These are phyloP conservation scores for Crassisporium funariophilum DNA, from an alignment of 768 basidiomycete species.

Conservation along the genomic window DNA sequence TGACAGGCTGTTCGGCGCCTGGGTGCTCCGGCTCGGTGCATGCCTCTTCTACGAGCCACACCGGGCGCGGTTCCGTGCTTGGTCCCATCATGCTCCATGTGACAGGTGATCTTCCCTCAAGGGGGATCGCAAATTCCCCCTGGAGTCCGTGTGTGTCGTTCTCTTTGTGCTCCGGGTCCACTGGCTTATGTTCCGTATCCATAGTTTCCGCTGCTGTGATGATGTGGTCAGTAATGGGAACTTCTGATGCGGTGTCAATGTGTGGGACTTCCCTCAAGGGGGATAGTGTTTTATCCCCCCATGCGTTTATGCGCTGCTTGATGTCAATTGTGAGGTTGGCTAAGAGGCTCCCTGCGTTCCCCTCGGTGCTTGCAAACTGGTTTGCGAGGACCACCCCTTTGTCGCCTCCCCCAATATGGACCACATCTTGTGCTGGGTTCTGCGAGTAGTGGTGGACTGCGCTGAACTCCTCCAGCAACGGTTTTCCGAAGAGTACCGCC, in stretches of 20 bases:
- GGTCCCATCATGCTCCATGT: background rate
- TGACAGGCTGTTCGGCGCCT: constrained; percentile 25
- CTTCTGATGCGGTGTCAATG: too few relatives aligned
- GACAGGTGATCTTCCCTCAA: background rate
- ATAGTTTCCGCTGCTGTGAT: background rate
- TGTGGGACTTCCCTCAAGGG: background rate
- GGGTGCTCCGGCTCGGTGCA: background rate
- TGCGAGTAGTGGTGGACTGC: constrained; percentile 26
- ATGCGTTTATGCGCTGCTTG: background rate
- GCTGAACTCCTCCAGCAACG: constrained; percentile 20
- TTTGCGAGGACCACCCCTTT: background rate
- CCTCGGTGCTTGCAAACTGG: background rate
- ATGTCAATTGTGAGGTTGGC: background rate
- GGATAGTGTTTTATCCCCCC: background rate
- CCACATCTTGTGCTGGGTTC: constrained; percentile 7
- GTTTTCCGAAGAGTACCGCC: constrained; percentile 30
- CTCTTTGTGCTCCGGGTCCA: too few relatives aligned
- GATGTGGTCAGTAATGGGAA: too few relatives aligned
- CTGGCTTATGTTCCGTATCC: too few relatives aligned
- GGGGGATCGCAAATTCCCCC: too few relatives aligned
- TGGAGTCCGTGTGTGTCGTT: too few relatives aligned
- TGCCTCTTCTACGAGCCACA: constrained; percentile 8
- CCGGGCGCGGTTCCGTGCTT: constrained; percentile 9
- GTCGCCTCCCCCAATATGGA: too few relatives aligned
- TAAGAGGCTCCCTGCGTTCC: background rate